Conservation (phyloP, 177 flowering plant genomes). For the Tripterygium wilfordii region DNA sequence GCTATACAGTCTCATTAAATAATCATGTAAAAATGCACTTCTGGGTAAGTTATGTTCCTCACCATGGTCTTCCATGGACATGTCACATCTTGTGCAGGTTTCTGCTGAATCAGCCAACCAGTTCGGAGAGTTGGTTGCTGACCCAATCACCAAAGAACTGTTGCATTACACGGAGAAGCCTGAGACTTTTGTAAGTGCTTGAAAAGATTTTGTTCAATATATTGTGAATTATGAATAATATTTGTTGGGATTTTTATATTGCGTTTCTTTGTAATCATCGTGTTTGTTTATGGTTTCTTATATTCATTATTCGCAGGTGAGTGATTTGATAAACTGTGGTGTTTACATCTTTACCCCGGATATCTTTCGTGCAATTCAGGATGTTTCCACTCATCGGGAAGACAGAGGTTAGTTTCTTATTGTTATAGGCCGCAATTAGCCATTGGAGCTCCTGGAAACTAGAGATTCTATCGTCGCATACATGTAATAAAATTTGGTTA, state of each 20-base stretch:
- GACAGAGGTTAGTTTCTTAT: constrained; percentile 88
- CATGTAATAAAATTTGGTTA: too few species aligned
- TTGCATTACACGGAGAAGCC: constrained; percentile 96
- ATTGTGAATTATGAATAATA: too few species aligned
- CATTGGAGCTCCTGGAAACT: too few species aligned
- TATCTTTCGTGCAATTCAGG: constrained; percentile 71
- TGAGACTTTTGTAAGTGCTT: constrained; percentile 76
- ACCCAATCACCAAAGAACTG: constrained; percentile 78
- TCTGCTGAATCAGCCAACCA: constrained; percentile 88
- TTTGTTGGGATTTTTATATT: too few species aligned
- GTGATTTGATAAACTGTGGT: constrained; percentile 92
- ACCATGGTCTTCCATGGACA: neutral
- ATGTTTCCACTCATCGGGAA: constrained; percentile 58
- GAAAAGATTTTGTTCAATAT: too few species aligned
- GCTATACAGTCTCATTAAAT: neutral
- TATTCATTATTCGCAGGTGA: constrained; percentile 50
- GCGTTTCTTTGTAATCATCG: too few species aligned
- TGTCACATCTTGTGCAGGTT: constrained; percentile 40
- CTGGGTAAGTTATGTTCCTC: too few species aligned
- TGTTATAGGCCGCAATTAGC: too few species aligned
- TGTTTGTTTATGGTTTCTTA: neutral
- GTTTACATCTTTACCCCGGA: constrained; percentile 86
- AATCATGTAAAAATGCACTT: too few species aligned
- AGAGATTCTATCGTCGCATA: too few species aligned
- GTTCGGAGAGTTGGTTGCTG: constrained; percentile 93